phyloP scores from a whole-genome alignment of 2,329 filamentous ascomycete species.

The Xylaria sp. region DNA sequence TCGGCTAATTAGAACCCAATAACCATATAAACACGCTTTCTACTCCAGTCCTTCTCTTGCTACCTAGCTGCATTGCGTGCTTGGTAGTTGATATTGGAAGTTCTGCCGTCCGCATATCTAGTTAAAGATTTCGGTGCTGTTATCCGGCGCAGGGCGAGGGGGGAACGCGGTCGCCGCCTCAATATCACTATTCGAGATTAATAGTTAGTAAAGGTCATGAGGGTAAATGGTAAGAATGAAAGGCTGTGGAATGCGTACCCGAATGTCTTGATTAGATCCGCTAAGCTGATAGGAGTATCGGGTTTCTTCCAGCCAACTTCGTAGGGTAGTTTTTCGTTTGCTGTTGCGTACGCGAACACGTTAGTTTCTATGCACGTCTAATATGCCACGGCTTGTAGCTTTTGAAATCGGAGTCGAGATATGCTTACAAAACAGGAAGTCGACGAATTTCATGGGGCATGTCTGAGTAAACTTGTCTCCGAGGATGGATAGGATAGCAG shows the following conservation, averaged over 20 bases:
- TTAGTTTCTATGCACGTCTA: neutral
- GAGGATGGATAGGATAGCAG: slow-evolving; percentile 59
- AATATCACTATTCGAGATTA: slow-evolving; percentile 16
- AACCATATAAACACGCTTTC: neutral
- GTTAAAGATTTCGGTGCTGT: slow-evolving; percentile 29
- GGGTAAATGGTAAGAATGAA: neutral
- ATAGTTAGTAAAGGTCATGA: slow-evolving; percentile 2
- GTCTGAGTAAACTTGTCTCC: slow-evolving; percentile 55
- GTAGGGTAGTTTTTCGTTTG: slow-evolving; percentile 55
- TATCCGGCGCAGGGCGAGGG: slow-evolving; percentile 13
- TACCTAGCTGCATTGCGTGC: neutral
- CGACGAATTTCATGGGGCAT: slow-evolving; percentile 52
- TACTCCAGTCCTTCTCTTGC: neutral
- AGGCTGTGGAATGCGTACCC: slow-evolving; percentile 10
- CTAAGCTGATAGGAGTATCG: slow-evolving; percentile 6
- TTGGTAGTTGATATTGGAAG: slow-evolving; percentile 1
- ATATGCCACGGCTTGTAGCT: neutral
- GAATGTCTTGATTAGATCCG: slow-evolving; percentile 26
- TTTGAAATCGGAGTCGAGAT: neutral
- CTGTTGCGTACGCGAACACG: slow-evolving; percentile 39
- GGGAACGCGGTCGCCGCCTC: slow-evolving; percentile 22
- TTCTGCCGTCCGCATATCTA: slow-evolving; percentile 5
- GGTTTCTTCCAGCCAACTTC: slow-evolving; percentile 54
- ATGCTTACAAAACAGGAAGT: slow-evolving; percentile 57
- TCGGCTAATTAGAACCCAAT: neutral